Evolutionary conservation across 371 early-diverging fungal genomes (phyloP), one percentile per base, ranked within the genome.

Genomic region (Coemansia linderi): DNA sequence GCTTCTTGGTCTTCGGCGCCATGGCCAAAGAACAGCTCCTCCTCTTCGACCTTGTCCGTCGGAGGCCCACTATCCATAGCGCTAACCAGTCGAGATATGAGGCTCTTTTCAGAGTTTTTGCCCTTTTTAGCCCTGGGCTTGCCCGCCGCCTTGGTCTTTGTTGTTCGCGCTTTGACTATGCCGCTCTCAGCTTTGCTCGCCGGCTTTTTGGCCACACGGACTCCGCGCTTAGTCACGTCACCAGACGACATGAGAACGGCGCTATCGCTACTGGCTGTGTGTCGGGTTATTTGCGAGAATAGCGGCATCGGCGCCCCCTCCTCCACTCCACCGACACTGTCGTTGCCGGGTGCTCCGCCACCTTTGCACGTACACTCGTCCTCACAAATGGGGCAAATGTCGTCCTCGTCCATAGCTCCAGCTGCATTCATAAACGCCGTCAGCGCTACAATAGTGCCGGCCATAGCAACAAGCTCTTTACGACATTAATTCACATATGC

Each of bases 351-450:
- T 36, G 22, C 33, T 9, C 12, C 33, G 13, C 33, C 22, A 22
- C 22, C 22, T 50, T 60, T 65, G 46, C 81, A 81, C 4, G 75
- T 80, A 59, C 81, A 81, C 27, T 81, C 81, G 62, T 81, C 75
- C 43, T 81, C 81, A 65, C 81, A 81, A 40, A 81, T 72, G 12
- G 81, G 81, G 39, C 81, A 81, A 9, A 77, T 77, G 36, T 77
- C 77, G 57, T 80, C 75, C 22, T 81, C 81, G 36, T 77, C 77
- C 73, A 69, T 66, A 41, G 69, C 77, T 29, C 48, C 61, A 8
- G 73, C 73, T 5, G 60, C 65, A 59, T 59, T 52, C 66, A 56
- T 58, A 43, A 65, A 66, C 31, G 71, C 71, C 4, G 62, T 60
- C 13, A 63, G 56, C 24, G 65, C 62, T 65, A 61, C 54, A 54